Base-by-base conservation (phyloP, 2,329 filamentous ascomycete species). In the Colletotrichum ledebouriae region DNA sequence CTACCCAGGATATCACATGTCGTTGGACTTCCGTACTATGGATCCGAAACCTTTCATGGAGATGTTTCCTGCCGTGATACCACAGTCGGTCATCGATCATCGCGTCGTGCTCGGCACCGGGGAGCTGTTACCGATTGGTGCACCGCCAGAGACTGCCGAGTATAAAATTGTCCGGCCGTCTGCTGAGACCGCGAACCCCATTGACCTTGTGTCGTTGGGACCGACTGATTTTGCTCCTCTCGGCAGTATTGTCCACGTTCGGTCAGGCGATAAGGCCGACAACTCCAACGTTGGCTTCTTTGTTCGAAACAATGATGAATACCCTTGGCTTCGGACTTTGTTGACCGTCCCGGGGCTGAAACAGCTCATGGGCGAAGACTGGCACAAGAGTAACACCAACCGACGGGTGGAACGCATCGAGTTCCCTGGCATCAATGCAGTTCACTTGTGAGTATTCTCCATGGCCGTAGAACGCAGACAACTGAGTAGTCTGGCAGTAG, bases 1-100 rank as follows among this genome's bases (percentile, higher is more conserved):
- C 34, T 81, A 81, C 59, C 78, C 80, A 0, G 80, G 80, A 0
- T 82, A 82, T 34, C 81, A 83, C 25, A 82, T 82, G 79, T 79
- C 78, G 39, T 74, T 83, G 0, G 80, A 83, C 58, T 82, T 82
- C 56, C 75, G 81, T 3, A 82, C 80, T 3, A 81, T 82, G 79
- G 72, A 75, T 10, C 81, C 81, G 3, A 79, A 78, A 57, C 75
- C 78, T 0, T 83, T 82, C 50, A 81, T 82, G 79, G 80, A 82
- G 67, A 78, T 81, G 52, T 83, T 82, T 60, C 80, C 80, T 0
- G 76, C 75, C 0, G 22, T 77, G 0, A 77, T 82, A 65, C 72
- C 76, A 0, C 55, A 76, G 0, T 71, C 73, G 2, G 67, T 71
- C 1, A 72, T 78, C 13, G 71, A 77, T 2, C 76, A 78, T 29